Conservation (phyloP, 345 rosid species). For the Adansonia digitata region DNA sequence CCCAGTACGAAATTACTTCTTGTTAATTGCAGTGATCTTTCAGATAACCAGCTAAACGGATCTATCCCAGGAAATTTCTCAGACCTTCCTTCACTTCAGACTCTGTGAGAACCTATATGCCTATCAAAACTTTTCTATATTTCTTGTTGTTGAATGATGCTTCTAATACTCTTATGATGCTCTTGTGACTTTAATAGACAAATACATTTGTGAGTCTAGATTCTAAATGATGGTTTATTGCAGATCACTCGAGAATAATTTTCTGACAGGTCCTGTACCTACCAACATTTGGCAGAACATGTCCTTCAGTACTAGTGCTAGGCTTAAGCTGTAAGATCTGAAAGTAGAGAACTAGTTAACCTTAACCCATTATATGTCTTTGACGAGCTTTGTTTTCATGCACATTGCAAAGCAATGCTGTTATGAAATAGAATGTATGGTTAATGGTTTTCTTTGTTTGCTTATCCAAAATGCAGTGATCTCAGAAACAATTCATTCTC, state of each 20-base stretch:
- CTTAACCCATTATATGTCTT: not conserved
- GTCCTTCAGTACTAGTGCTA: slow-evolving; percentile 34
- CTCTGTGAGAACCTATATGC: slow-evolving; percentile 52
- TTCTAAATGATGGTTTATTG: slow-evolving; percentile 19
- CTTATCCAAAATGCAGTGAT: slow-evolving; percentile 50
- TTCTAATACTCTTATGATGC: not conserved
- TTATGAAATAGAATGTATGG: slow-evolving; percentile 1
- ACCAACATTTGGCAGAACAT: slow-evolving; percentile 56
- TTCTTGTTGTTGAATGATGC: slow-evolving; percentile 7
- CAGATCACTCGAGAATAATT: slow-evolving; percentile 75
- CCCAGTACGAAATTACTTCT: slow-evolving; percentile 11
- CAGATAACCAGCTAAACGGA: slow-evolving; percentile 64
- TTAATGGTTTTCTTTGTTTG: slow-evolving; percentile 10
- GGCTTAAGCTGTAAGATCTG: slow-evolving; percentile 55
- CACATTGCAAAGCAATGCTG: not conserved
- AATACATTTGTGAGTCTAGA: slow-evolving; percentile 6
- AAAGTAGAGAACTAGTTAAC: slow-evolving; percentile 11
- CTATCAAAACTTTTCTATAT: not conserved
- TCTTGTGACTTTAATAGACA: not conserved
- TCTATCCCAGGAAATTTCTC: slow-evolving; percentile 67
- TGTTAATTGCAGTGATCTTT: slow-evolving; percentile 52
- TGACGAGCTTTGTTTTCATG: not conserved
- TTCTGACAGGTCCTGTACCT: slow-evolving; percentile 59
- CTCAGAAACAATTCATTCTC: slow-evolving; percentile 71
- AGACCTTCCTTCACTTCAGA: slow-evolving; percentile 60